Percentiles rank a stretch among this genome's conserved stretches.
These are phyloP conservation scores for Coemansia sp. DNA, from an alignment of 371 early-diverging fungal genomes.

Conservation along the genomic window DNA sequence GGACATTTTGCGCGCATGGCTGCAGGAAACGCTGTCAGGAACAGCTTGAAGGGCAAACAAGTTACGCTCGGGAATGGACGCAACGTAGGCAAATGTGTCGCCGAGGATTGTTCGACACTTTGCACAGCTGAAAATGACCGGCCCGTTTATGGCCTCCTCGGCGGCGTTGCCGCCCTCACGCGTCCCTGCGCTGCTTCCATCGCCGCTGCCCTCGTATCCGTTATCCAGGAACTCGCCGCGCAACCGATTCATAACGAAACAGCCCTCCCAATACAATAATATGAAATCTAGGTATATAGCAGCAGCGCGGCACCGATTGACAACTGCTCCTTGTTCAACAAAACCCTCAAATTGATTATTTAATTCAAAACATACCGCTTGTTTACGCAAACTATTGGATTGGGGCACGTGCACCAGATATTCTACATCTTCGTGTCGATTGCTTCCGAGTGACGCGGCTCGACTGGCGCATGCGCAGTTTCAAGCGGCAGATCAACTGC, in stretches of 20 bases:
- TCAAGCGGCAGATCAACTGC: slow-evolving; percentile 30
- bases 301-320: no score
- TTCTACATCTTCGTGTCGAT: slow-evolving; percentile 8
- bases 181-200: not conserved
- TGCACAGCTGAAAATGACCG: slow-evolving; percentile 41
- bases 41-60: slow-evolving; percentile 38
- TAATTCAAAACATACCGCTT: not conserved
- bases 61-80: slow-evolving; percentile 43
- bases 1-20: slow-evolving; percentile 24
- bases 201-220: slow-evolving; percentile 5
- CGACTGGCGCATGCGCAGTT: slow-evolving; percentile 26
- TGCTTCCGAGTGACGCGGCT: slow-evolving; percentile 10
- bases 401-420: not conserved
- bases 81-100: slow-evolving; percentile 45
- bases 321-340: no score
- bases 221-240: slow-evolving; percentile 17
- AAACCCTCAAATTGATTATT: no score
- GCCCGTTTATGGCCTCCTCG: slow-evolving; percentile 43
- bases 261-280: no score
- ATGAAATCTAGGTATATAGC: not conserved
- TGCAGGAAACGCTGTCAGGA: slow-evolving; percentile 27
- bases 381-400: not conserved
- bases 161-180: slow-evolving; percentile 10
- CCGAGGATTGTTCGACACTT: slow-evolving; percentile 48
- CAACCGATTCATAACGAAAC: slow-evolving; percentile 11